Conservation (phyloP, 1,284 basidiomycete species). For the Kwoniella shivajii region DNA sequence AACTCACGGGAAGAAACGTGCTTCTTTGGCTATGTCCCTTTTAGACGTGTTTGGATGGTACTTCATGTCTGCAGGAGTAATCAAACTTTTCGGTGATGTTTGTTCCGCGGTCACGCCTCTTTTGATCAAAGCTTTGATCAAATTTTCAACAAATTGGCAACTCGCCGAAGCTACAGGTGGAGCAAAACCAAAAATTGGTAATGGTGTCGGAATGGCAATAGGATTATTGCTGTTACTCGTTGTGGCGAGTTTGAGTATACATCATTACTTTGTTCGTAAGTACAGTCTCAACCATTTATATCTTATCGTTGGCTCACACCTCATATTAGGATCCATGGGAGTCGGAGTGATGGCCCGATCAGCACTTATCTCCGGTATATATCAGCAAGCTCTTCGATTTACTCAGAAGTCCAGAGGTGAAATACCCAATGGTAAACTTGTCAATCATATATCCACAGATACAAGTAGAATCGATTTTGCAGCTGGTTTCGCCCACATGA, state of each 20-base stretch:
- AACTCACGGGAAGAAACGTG: conserved; percentile 63
- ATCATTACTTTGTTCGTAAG: conserved; percentile 66
- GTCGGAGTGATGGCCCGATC: conserved; percentile 80
- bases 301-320: conserved; percentile 6
- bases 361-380: conserved; percentile 87
- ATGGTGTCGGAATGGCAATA: conserved; percentile 74
- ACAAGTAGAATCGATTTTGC: conserved; percentile 79
- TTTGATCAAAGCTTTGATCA: conserved; percentile 77
- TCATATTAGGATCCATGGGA: conserved; percentile 59
- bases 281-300: not conserved
- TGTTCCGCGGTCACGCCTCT: conserved; percentile 74
- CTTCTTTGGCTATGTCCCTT: conserved; percentile 73
- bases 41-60: conserved; percentile 79
- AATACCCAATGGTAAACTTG: conserved; percentile 70
- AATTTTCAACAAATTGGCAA: conserved; percentile 71
- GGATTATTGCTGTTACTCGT: conserved; percentile 72
- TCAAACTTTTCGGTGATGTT: conserved; percentile 75
- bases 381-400: conserved; percentile 73
- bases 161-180: conserved; percentile 54
- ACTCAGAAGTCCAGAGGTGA: conserved; percentile 80
- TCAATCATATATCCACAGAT: conserved; percentile 93
- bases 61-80: conserved; percentile 76
- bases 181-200: conserved; percentile 62
- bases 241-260: conserved; percentile 66
- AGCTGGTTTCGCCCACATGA: conserved; percentile 69